Evolutionary conservation across 2,329 filamentous ascomycete genomes (phyloP), one percentile per base, ranked within the genome.

Genomic region (Cercospora sojina): DNA sequence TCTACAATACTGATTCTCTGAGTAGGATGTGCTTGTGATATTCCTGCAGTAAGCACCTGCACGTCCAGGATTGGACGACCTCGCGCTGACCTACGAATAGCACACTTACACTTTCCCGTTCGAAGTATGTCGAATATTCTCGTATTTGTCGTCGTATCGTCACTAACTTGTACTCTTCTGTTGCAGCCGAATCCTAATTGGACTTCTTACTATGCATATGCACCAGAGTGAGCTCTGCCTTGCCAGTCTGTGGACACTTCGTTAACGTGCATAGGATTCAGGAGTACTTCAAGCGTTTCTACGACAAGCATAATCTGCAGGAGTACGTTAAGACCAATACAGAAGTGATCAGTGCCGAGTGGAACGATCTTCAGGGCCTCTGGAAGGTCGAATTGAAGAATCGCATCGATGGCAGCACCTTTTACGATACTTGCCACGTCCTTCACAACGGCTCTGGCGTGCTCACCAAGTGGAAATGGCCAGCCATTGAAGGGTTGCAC

Each of bases 401-500:
- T 9, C 55, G 41, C 2, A 20, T 43, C 49, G 83, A 81, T 72
- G 84, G 81, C 68, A 83, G 35, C 35, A 86, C 63, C 80, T 85
- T 72, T 29, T 65, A 72, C 5, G 76, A 85, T 68, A 78, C 78
- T 66, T 82, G 80, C 64, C 80, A 86, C 63, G 77, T 83, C 20
- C 74, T 86, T 6, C 72, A 85, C 47, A 84, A 84, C 67, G 83
- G 79, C 16, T 75, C 77, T 5, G 84, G 84, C 12, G 80, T 85
- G 20, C 74, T 86, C 38, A 85, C 85, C 70, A 82, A 82, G 67
- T 84, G 80, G 76, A 77, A 79, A 60, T 84, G 82, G 80, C 86
- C 86, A 1, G 79, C 81, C 18, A 81, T 88, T 23, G 79, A 82
- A 0, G 86, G 86, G 0, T 67, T 84, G 0, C 70, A 81, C 1